A percentile compares a stretch with the other conserved stretches of the same genome.
Conservation (phyloP, 2,329 filamentous ascomycete species). For the Orbilia oligospora region DNA sequence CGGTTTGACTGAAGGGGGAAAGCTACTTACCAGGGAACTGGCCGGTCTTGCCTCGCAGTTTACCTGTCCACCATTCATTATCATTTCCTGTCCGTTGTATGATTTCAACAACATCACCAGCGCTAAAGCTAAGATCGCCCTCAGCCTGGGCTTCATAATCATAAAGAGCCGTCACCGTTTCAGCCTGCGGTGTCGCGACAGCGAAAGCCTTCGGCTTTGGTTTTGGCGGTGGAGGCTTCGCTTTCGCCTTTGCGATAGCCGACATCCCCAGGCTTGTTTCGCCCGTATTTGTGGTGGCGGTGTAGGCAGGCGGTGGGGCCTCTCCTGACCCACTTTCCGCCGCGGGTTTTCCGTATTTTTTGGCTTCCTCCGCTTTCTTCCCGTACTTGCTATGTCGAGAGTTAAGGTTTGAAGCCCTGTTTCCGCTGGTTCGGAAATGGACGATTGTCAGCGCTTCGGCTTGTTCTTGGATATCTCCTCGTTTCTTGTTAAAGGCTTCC, state of each 20-base stretch:
- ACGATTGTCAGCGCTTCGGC: conserved; percentile 88
- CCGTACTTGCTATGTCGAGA: conserved; percentile 71
- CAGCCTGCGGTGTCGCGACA: conserved; percentile 71
- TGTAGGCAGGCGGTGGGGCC: conserved; percentile 80
- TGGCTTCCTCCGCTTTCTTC: conserved; percentile 62
- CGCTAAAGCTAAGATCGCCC: conserved; percentile 89
- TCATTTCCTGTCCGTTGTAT: conserved; percentile 84
- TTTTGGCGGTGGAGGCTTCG: conserved; percentile 80
- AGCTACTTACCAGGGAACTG: conserved; percentile 85
- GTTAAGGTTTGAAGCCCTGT: conserved; percentile 68
- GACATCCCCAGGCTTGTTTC: conserved; percentile 69
- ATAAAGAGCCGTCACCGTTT: conserved; percentile 84
- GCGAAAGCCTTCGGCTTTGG: conserved; percentile 82
- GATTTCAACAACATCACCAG: conserved; percentile 92
- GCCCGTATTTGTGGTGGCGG: conserved; percentile 67
- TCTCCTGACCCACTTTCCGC: conserved; percentile 69
- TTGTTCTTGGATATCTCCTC: conserved; percentile 86
- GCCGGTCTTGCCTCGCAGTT: conserved; percentile 82
- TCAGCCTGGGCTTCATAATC: conserved; percentile 97
- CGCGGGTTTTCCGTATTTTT: conserved; percentile 64
- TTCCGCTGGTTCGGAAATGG: conserved; percentile 90
- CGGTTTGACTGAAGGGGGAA: conserved; percentile 68
- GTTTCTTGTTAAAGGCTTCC: conserved; percentile 89
- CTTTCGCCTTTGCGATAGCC: conserved; percentile 76
- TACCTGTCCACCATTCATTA: conserved; percentile 98